Evolutionary conservation across 2,329 filamentous ascomycete genomes (phyloP).

Genomic region (Ophiostoma tasmaniense): DNA sequence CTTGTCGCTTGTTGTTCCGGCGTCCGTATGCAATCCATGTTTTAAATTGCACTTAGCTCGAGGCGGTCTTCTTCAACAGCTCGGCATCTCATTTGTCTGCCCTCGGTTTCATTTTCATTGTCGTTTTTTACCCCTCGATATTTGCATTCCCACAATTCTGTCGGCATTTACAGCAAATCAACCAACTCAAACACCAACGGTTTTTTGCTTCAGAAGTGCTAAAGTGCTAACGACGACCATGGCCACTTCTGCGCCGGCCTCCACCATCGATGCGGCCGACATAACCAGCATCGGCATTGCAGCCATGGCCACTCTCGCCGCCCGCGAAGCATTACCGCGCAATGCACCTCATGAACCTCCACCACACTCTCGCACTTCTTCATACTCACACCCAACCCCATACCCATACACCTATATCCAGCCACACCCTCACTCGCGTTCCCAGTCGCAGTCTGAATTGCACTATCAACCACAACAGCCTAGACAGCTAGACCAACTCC

Average conservation of each 20-base stretch:
- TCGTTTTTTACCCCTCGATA: background rate
- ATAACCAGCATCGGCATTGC: background rate
- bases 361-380: background rate
- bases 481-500: too few species aligned
- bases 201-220: background rate
- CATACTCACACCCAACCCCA: background rate
- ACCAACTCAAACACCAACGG: background rate
- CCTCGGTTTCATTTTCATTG: too few species aligned
- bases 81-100: background rate
- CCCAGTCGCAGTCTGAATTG: background rate
- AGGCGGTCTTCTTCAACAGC: background rate
- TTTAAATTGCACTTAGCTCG: background rate
- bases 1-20: background rate
- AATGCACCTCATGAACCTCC: background rate
- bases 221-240: background rate
- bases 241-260: background rate
- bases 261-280: background rate
- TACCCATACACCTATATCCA: background rate
- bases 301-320: conserved; percentile 10
- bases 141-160: background rate
- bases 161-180: background rate
- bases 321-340: background rate
- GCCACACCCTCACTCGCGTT: background rate
- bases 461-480: background rate
- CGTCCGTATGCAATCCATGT: background rate